These are phyloP conservation scores for Clitopilus hobsonii DNA, from an alignment of 768 basidiomycete genomes.

Conservation along the genomic window DNA sequence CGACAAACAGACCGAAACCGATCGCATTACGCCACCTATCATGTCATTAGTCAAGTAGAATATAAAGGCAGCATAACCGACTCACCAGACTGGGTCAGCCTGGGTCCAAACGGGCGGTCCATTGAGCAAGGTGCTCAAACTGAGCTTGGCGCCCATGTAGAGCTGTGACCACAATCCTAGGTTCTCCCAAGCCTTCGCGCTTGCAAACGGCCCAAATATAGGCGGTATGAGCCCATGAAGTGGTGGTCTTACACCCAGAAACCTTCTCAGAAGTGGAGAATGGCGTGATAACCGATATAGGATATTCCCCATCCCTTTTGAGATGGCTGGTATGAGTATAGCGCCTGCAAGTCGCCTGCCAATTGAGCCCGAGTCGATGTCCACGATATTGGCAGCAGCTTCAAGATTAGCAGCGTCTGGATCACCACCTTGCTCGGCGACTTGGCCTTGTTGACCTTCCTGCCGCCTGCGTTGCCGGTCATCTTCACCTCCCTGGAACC, in stretches of 20 bases:
- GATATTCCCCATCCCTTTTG: constrained; percentile 59
- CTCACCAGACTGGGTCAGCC: constrained; percentile 70
- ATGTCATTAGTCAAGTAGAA: not conserved
- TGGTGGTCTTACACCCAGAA: constrained; percentile 30
- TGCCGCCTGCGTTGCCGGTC: constrained; percentile 8
- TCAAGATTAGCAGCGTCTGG: constrained; percentile 36
- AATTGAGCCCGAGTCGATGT: constrained; percentile 51
- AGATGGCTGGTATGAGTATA: constrained; percentile 61
- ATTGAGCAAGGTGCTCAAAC: constrained; percentile 45
- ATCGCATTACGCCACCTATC: constrained; percentile 61
- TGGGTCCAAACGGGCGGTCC: constrained; percentile 61
- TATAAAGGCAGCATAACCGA: constrained; percentile 5
- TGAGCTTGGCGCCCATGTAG: constrained; percentile 25
- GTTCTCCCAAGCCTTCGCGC: constrained; percentile 12
- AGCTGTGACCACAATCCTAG: constrained; percentile 22
- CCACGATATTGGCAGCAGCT: constrained; percentile 56
- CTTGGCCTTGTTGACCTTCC: constrained; percentile 5
- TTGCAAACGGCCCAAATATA: constrained; percentile 9
- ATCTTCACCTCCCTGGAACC: constrained; percentile 12
- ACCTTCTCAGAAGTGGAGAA: constrained; percentile 32
- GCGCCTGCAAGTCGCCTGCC: constrained; percentile 70
- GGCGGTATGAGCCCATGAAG: constrained; percentile 12
- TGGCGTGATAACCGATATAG: constrained; percentile 50
- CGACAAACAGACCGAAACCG: constrained; percentile 63
- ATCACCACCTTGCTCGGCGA: constrained; percentile 18